phyloP scores from a whole-genome alignment of 73 alveolate genomes.

The Diophrys sp. region DNA sequence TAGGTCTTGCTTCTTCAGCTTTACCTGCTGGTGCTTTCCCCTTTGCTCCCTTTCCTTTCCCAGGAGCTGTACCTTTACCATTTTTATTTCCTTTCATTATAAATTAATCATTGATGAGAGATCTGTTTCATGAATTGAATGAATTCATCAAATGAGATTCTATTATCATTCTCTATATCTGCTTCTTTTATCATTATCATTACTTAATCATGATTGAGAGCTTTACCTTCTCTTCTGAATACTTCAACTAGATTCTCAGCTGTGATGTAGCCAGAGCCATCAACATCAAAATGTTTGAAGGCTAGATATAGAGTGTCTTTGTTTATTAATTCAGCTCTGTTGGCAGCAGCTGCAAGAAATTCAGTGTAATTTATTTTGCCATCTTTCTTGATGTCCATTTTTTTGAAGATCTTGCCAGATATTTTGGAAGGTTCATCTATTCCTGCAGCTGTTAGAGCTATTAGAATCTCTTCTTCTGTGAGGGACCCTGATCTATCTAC shows the following conservation, averaged over 20 bases:
- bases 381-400: slow-evolving; percentile 28
- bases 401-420: slow-evolving; percentile 17
- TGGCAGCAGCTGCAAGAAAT: slow-evolving; percentile 56
- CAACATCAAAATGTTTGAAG: slow-evolving; percentile 61
- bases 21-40: no score
- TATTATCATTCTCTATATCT: slow-evolving; percentile 39
- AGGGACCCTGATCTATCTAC: background rate
- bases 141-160: slow-evolving; percentile 51
- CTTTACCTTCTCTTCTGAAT: slow-evolving; percentile 60
- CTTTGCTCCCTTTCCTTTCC: no score
- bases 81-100: no score
- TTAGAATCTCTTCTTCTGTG: background rate
- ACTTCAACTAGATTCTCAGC: slow-evolving; percentile 52
- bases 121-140: slow-evolving; percentile 43
- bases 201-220: slow-evolving; percentile 27
- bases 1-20: no score
- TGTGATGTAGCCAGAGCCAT: slow-evolving; percentile 55
- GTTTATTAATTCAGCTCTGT: slow-evolving; percentile 38
- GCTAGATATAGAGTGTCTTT: slow-evolving; percentile 44
- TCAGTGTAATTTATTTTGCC: slow-evolving; percentile 65
- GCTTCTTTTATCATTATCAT: slow-evolving; percentile 42
- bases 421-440: slow-evolving; percentile 9
- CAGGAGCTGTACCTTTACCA: no score
- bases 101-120: no score
- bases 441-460: slow-evolving; percentile 25